Evolutionary conservation across 176 grass and related monocot species (phyloP).

Genomic region (Carex kokanica): DNA sequence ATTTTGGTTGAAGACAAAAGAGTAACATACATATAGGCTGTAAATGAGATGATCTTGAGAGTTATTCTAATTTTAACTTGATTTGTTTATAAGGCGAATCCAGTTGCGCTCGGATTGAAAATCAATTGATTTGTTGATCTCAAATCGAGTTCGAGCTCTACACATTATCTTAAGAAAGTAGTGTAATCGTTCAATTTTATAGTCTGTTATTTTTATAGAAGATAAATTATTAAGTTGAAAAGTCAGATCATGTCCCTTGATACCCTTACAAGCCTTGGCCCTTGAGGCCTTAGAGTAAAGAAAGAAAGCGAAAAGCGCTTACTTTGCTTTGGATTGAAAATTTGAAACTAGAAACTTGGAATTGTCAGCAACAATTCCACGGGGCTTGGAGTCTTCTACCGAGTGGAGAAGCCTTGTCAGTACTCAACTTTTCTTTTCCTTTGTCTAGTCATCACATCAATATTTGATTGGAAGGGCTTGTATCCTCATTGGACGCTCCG

Average conservation of each 20-base stretch:
- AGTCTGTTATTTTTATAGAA: no score
- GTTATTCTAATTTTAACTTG: not conserved
- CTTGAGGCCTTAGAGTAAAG: no score
- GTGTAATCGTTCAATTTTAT: no score
- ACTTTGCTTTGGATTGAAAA: not conserved
- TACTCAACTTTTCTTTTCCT: not conserved
- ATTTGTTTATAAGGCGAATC: not conserved
- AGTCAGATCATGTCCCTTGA: not conserved
- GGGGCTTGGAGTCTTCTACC: not conserved
- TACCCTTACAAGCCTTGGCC: not conserved
- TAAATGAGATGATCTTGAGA: not conserved
- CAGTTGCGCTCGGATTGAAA: not conserved
- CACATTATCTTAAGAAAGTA: no score
- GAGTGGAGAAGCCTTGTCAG: not conserved
- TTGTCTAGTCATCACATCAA: no score
- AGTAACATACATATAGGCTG: not conserved
- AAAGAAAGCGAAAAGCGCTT: constrained; percentile 16
- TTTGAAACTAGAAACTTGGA: not conserved
- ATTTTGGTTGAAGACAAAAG: not conserved
- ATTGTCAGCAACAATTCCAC: not conserved
- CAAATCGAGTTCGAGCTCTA: no score
- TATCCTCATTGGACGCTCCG: no score
- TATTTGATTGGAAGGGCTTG: no score
- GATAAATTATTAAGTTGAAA: not conserved
- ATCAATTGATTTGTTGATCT: not conserved